These are phyloP conservation scores for Emmonsia crescens DNA, from an alignment of 2,329 filamentous ascomycete genomes.

Conservation along the genomic window DNA sequence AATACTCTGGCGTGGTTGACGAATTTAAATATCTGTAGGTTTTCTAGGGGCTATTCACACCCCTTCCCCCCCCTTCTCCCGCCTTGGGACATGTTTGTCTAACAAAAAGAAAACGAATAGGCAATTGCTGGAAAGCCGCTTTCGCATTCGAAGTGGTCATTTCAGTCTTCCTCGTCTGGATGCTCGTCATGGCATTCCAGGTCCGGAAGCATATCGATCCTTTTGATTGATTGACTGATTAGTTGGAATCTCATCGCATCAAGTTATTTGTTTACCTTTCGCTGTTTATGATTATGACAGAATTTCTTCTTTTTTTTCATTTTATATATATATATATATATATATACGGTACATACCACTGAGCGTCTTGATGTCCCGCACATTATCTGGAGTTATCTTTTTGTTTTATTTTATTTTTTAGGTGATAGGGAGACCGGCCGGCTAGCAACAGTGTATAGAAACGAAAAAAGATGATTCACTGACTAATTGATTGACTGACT, in stretches of 20 bases:
- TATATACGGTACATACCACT: neutral
- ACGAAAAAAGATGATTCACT: neutral
- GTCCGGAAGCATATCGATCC: conserved; percentile 28
- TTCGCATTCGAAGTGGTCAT: conserved; percentile 56
- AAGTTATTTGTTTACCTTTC: neutral
- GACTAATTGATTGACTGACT: neutral
- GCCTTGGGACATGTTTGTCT: neutral
- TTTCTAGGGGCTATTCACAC: neutral
- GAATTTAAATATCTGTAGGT: conserved; percentile 51
- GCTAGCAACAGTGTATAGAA: neutral
- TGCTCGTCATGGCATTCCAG: conserved; percentile 52
- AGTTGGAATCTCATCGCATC: neutral
- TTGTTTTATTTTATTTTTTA: neutral
- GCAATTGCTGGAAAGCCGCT: conserved; percentile 51
- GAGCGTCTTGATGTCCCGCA: neutral
- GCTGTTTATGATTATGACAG: neutral
- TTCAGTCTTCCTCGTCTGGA: conserved; percentile 54
- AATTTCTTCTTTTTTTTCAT: neutral
- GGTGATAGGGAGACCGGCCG: neutral
- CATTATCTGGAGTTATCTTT: neutral
- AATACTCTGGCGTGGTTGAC: conserved; percentile 52
- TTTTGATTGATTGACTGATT: neutral
- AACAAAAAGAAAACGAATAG: conserved; percentile 24
- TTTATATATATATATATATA: neutral
- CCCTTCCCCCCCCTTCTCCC: neutral